Percentiles rank a stretch among this genome's conserved stretches.
These are phyloP conservation scores for Aschersonia sp. DNA, from an alignment of 2,329 filamentous ascomycete species.

Conservation along the genomic window DNA sequence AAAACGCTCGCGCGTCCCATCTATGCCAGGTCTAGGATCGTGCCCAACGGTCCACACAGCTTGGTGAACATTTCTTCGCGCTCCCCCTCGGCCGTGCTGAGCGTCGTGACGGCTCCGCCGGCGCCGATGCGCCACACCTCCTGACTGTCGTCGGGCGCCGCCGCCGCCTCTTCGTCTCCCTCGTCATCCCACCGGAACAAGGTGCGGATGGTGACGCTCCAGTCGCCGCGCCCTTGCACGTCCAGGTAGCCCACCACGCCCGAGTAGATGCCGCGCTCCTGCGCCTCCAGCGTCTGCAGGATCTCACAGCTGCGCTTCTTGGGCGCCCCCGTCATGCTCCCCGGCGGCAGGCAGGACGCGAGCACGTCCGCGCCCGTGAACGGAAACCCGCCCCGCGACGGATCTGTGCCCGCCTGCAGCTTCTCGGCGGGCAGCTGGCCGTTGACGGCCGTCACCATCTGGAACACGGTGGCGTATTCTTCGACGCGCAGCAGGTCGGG, in stretches of 20 bases:
- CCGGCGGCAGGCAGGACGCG: conserved; percentile 65
- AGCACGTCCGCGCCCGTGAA: conserved; percentile 62
- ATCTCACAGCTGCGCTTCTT: conserved; percentile 88
- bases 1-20: neutral
- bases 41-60: conserved; percentile 40
- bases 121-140: conserved; percentile 76
- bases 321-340: conserved; percentile 92
- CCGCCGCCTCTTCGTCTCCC: conserved; percentile 11
- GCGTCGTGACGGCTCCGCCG: conserved; percentile 75
- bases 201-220: conserved; percentile 80
- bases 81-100: conserved; percentile 69
- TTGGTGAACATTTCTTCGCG: conserved; percentile 84
- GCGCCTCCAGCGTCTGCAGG: conserved; percentile 50
- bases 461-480: conserved; percentile 81
- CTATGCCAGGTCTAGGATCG: conserved; percentile 25
- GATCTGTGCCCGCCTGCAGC: conserved; percentile 5
- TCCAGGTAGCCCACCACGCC: conserved; percentile 86
- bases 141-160: conserved; percentile 8
- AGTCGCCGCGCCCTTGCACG: conserved; percentile 71
- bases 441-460: conserved; percentile 80
- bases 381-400: conserved; percentile 1
- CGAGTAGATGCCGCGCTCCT: conserved; percentile 64
- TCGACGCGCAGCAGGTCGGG: conserved; percentile 73
- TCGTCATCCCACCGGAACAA: conserved; percentile 61
- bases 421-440: conserved; percentile 36